These are phyloP conservation scores for Thymus mandschuricus DNA, from an alignment of 257 asterid species.

Conservation along the genomic window DNA sequence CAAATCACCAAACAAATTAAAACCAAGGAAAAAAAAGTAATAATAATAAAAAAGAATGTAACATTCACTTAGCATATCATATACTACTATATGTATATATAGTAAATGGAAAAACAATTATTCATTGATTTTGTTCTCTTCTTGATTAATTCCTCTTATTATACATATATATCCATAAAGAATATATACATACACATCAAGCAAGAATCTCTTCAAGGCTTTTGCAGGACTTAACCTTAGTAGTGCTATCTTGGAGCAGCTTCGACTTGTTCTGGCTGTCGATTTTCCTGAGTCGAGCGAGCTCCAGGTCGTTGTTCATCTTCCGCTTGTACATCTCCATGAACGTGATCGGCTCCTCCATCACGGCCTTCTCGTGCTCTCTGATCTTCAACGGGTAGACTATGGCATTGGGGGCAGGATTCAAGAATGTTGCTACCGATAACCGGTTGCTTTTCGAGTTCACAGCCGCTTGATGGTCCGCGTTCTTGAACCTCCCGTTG, in stretches of 20 bases:
- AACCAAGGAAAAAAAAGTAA: background rate
- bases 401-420: constrained; percentile 72
- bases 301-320: constrained; percentile 78
- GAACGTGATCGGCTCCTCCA: constrained; percentile 64
- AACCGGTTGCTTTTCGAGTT: constrained; percentile 73
- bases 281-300: constrained; percentile 61
- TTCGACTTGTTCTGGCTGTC: constrained; percentile 51
- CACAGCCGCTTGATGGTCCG: constrained; percentile 92
- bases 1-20: background rate
- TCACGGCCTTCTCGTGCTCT: constrained; percentile 37
- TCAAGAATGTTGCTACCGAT: constrained; percentile 84
- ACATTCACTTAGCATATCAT: background rate
- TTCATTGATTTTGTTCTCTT: too few species aligned
- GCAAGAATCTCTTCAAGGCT: constrained; percentile 48
- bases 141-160: too few species aligned
- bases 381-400: constrained; percentile 66
- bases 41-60: background rate
- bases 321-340: constrained; percentile 81
- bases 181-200: background rate
- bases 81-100: too few species aligned
- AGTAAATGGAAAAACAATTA: background rate
- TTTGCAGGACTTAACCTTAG: constrained; percentile 29
- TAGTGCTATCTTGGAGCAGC: background rate
- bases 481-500: constrained; percentile 94
- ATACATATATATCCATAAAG: too few species aligned